These are phyloP conservation scores for Gastrodia elata DNA, from an alignment of 106 monocot species.

Conservation along the genomic window DNA sequence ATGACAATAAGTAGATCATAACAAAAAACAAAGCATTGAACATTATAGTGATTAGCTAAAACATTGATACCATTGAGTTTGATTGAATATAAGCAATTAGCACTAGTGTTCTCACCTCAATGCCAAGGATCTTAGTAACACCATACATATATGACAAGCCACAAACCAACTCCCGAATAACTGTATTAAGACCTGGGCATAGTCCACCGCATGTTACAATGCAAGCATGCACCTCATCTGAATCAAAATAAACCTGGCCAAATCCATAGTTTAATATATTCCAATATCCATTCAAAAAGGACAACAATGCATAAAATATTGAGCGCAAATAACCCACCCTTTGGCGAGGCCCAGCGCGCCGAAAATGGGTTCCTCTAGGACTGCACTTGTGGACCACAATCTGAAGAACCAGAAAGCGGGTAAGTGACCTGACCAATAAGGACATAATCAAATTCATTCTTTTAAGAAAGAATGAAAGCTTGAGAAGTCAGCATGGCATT, in stretches of 20 bases:
- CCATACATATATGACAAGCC: slow-evolving; percentile 65
- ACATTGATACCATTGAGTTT: slow-evolving; percentile 6
- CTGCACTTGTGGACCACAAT: slow-evolving; percentile 68
- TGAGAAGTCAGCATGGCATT: neutral
- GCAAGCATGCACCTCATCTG: slow-evolving; percentile 61
- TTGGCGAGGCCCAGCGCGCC: slow-evolving; percentile 84
- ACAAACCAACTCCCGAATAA: slow-evolving; percentile 62
- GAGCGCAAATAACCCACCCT: slow-evolving; percentile 27
- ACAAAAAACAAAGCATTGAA: neutral
- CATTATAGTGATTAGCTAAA: neutral
- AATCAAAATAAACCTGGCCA: slow-evolving; percentile 55
- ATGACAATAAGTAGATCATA: neutral
- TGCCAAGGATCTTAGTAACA: slow-evolving; percentile 45
- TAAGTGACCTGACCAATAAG: neutral
- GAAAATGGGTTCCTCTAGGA: slow-evolving; percentile 68
- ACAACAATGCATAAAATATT: neutral
- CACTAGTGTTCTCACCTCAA: slow-evolving; percentile 33
- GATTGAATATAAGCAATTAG: neutral
- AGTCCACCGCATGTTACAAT: slow-evolving; percentile 69
- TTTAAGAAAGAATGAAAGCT: neutral
- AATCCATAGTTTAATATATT: slow-evolving; percentile 2
- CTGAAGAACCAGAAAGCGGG: slow-evolving; percentile 19
- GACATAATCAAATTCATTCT: neutral
- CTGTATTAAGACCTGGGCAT: slow-evolving; percentile 64
- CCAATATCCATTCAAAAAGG: neutral